A percentile compares a stretch with the other conserved stretches of the same genome.
Evolutionary conservation across 2,329 filamentous ascomycete genomes (phyloP).

Genomic region (Talaromyces sp.): DNA sequence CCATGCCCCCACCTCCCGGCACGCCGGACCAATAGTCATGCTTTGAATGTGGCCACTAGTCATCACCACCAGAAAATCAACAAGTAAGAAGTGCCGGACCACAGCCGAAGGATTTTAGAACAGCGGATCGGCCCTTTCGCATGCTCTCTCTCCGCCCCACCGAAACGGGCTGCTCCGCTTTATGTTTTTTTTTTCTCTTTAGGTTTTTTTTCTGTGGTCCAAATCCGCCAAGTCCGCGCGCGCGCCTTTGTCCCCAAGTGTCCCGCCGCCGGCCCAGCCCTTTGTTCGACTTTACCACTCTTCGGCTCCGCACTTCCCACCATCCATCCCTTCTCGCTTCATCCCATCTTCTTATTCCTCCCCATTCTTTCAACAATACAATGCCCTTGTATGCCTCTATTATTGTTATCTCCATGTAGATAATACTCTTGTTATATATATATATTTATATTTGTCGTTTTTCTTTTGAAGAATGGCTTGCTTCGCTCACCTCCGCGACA

Average conservation of each 20-base stretch:
- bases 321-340: not conserved
- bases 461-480: constrained; percentile 2
- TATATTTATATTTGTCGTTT: not conserved
- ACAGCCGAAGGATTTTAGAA: not conserved
- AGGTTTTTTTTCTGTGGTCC: not conserved
- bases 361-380: not conserved
- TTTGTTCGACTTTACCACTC: not conserved
- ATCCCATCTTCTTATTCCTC: not conserved
- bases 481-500: constrained; percentile 12
- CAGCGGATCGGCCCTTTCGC: not conserved
- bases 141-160: no score
- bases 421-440: not conserved
- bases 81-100: not conserved
- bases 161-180: not conserved
- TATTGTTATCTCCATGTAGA: not conserved
- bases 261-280: not conserved
- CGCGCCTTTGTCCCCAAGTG: not conserved
- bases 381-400: not conserved
- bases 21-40: not conserved
- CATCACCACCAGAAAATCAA: no score
- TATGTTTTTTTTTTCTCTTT: not conserved
- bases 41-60: no score
- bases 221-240: not conserved
- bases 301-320: not conserved
- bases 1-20: not conserved